Percentiles rank a stretch among this genome's conserved stretches.
phyloP scores from a whole-genome alignment of 208 protist genomes.

The Trypanosomatidae sp. region DNA sequence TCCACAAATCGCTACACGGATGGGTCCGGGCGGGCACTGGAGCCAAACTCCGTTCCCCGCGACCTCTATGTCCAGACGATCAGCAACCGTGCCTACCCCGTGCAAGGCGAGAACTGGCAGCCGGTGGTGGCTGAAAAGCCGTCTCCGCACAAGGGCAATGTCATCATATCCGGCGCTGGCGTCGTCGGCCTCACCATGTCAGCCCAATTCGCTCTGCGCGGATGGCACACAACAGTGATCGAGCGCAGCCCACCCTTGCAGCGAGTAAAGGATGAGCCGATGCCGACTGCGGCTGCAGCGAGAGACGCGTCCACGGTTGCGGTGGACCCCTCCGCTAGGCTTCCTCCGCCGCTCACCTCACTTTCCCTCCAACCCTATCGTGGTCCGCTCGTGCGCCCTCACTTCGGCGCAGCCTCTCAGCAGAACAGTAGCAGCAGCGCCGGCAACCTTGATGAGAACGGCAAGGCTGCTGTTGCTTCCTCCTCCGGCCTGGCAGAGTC shows the following conservation, averaged over 20 bases:
- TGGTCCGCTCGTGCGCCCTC: conserved; percentile 22
- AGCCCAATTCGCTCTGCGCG: conserved; percentile 69
- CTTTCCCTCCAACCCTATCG: conserved; percentile 6
- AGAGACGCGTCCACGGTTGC: background rate
- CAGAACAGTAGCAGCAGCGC: conserved; percentile 1
- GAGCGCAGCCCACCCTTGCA: conserved; percentile 47
- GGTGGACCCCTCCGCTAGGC: background rate
- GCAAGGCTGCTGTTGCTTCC: background rate
- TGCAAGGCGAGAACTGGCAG: conserved; percentile 78
- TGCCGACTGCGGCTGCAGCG: conserved; percentile 6
- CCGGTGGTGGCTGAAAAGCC: conserved; percentile 59
- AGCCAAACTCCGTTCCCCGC: conserved; percentile 48
- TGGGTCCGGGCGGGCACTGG: conserved; percentile 69
- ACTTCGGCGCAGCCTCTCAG: conserved; percentile 13
- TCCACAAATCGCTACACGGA: conserved; percentile 91
- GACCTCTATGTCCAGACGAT: conserved; percentile 82
- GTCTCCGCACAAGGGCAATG: conserved; percentile 82
- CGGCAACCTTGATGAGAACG: background rate
- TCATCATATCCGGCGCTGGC: conserved; percentile 86
- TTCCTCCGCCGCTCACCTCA: background rate
- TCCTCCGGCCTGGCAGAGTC: background rate
- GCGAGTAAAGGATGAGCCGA: conserved; percentile 12
- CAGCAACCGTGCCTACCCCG: conserved; percentile 88
- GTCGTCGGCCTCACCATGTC: conserved; percentile 75
- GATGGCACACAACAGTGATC: conserved; percentile 88